These are phyloP conservation scores for Rhodosorus marinus DNA, from an alignment of 23 red algal species.

Conservation along the genomic window DNA sequence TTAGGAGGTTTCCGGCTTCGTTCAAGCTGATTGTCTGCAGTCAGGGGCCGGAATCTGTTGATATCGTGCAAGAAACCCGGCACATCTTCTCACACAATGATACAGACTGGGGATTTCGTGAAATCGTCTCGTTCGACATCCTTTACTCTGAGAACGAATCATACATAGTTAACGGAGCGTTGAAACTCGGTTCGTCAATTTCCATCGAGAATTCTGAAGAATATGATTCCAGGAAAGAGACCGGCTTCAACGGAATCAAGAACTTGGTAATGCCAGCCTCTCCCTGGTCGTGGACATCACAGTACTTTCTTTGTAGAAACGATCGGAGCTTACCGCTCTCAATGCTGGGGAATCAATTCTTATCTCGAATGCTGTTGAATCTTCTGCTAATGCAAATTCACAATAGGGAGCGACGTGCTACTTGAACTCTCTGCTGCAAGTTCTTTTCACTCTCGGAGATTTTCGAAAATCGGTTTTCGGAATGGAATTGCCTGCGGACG, in stretches of 20 bases:
- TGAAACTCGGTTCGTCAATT: constrained; percentile 31
- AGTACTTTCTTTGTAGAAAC: too few relatives aligned
- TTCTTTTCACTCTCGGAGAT: constrained; percentile 4
- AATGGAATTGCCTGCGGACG: constrained; percentile 2
- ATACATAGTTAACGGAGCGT: constrained; percentile 16
- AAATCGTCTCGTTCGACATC: constrained; percentile 37
- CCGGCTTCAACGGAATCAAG: constrained; percentile 90
- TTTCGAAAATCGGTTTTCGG: constrained; percentile 12
- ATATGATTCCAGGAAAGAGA: constrained; percentile 36
- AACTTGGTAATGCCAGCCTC: too few relatives aligned
- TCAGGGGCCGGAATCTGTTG: neutral
- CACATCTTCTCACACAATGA: constrained; percentile 68
- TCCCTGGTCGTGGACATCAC: too few relatives aligned
- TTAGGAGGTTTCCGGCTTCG: constrained; percentile 22
- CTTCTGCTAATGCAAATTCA: too few relatives aligned
- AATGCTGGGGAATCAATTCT: too few relatives aligned
- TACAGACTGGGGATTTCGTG: constrained; percentile 91
- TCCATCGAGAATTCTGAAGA: constrained; percentile 15
- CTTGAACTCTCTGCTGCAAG: constrained; percentile 17
- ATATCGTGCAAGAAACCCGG: constrained; percentile 25
- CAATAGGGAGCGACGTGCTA: constrained; percentile 8
- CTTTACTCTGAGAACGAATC: neutral
- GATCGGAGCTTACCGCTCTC: too few relatives aligned
- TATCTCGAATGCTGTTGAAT: too few relatives aligned
- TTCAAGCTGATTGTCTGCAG: constrained; percentile 27